phyloP scores from a whole-genome alignment of 208 protist species.

The Naegleria lovaniensis region DNA sequence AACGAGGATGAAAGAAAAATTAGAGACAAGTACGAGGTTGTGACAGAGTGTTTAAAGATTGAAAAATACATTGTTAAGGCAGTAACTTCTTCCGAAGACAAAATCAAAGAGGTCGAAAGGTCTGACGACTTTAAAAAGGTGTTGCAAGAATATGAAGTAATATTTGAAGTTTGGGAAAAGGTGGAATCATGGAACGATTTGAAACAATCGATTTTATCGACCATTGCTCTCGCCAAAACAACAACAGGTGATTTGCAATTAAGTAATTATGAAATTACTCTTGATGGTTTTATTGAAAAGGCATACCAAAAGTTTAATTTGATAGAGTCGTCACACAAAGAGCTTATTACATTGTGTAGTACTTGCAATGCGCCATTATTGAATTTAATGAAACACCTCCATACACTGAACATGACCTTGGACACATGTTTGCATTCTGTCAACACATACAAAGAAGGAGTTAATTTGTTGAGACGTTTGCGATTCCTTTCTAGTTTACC shows the following conservation, averaged over 20 bases:
- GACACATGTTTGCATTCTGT: background rate
- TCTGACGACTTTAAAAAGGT: background rate
- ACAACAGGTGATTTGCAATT: background rate
- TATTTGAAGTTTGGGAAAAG: background rate
- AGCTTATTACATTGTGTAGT: background rate
- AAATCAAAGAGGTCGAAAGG: background rate
- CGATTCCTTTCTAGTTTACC: background rate
- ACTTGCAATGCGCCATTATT: background rate
- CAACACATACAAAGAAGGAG: background rate
- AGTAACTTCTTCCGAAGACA: background rate
- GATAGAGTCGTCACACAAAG: background rate
- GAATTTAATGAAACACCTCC: background rate
- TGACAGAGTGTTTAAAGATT: slow-evolving; percentile 7
- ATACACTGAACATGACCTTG: background rate
- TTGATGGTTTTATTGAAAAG: background rate
- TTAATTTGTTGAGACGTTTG: background rate
- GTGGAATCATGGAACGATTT: background rate
- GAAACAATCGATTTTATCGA: background rate
- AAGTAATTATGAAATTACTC: background rate
- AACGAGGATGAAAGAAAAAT: background rate
- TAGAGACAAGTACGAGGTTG: background rate
- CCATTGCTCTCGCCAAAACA: background rate
- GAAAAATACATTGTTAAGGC: background rate
- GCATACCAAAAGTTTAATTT: background rate
- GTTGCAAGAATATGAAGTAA: background rate